These are phyloP conservation scores for Pyrus pyrifolia DNA, from an alignment of 306 rosid genomes.

Conservation along the genomic window DNA sequence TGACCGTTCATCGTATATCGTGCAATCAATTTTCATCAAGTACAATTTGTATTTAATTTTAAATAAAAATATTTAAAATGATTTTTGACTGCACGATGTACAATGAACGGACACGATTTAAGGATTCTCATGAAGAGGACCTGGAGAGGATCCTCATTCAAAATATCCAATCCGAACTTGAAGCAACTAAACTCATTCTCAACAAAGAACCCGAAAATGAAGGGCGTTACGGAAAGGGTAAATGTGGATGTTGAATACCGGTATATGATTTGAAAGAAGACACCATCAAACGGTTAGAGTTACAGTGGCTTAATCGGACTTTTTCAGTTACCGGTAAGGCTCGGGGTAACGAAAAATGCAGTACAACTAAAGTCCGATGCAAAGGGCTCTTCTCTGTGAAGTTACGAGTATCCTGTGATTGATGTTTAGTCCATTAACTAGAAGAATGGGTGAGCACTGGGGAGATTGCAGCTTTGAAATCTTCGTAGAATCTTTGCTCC, in stretches of 20 bases:
- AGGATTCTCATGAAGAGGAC: no score
- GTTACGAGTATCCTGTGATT: neutral
- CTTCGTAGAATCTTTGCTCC: slow-evolving; percentile 75
- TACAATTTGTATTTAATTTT: no score
- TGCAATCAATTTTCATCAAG: no score
- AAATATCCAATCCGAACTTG: no score
- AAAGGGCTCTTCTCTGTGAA: neutral
- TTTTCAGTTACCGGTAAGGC: neutral
- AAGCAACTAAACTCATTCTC: no score
- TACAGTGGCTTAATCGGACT: neutral
- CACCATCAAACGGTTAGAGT: neutral
- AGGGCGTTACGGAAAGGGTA: neutral
- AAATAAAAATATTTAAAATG: no score
- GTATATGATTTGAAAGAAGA: neutral
- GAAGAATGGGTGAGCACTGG: slow-evolving; percentile 39
- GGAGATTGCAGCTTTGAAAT: slow-evolving; percentile 60
- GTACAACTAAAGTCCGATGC: neutral
- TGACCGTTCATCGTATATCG: no score
- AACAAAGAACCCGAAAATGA: neutral
- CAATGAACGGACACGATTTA: fast-evolving
- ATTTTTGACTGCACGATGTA: no score
- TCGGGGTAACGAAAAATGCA: neutral
- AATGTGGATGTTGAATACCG: neutral
- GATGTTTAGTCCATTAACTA: slow-evolving; percentile 17
- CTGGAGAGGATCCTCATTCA: no score